These are phyloP conservation scores for Peronospora tabacina DNA, from an alignment of 352 stramenopile species.

Conservation along the genomic window DNA sequence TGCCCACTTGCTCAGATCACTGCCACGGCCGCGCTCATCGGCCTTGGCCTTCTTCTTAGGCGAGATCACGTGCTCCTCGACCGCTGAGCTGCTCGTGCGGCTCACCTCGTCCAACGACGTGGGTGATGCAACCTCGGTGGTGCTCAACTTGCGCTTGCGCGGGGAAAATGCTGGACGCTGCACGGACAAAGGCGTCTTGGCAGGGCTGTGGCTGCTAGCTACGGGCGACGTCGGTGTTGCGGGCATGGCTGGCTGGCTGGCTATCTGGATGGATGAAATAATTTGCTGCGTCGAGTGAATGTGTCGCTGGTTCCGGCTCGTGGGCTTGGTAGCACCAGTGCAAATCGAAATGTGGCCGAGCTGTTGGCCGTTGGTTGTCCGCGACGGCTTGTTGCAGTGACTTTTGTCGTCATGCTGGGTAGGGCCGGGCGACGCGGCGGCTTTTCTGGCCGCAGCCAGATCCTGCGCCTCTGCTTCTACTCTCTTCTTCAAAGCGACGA, in stretches of 20 bases:
- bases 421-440: neutral
- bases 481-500: constrained; percentile 27
- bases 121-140: constrained; percentile 13
- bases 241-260: neutral
- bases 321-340: neutral
- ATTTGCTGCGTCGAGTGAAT: neutral
- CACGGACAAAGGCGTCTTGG: constrained; percentile 24
- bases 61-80: constrained; percentile 32
- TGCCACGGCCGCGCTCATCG: constrained; percentile 11
- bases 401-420: constrained; percentile 11
- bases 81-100: neutral
- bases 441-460: constrained; percentile 24
- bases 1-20: constrained; percentile 31
- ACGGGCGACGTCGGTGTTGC: constrained; percentile 16
- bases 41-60: constrained; percentile 41
- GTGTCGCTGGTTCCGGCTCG: neutral
- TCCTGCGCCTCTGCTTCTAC: constrained; percentile 19
- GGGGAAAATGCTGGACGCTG: constrained; percentile 37
- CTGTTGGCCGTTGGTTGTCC: constrained; percentile 10
- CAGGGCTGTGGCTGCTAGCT: constrained; percentile 17
- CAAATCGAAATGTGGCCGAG: constrained; percentile 21
- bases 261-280: no score
- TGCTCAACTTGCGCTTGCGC: constrained; percentile 45
- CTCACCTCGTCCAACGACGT: constrained; percentile 37
- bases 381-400: neutral